phyloP scores from a whole-genome alignment of 2,329 filamentous ascomycete species.

The Cadophora sp. region DNA sequence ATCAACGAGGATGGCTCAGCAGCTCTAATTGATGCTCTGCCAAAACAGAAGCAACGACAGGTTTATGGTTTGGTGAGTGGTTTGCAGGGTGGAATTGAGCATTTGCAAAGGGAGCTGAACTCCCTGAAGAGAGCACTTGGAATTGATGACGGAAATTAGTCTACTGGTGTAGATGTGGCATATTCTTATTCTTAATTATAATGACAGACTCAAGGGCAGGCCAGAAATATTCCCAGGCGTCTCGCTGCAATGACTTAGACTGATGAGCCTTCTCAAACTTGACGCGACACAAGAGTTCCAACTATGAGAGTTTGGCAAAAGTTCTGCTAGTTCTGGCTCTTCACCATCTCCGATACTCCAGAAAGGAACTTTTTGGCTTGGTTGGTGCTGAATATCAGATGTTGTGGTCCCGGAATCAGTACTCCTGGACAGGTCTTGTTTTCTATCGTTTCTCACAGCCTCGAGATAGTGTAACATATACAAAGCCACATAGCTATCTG shows the following conservation, averaged over 20 bases:
- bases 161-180: background rate
- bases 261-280: background rate
- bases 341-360: background rate
- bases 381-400: background rate
- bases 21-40: slow-evolving; percentile 42
- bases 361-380: background rate
- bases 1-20: slow-evolving; percentile 33
- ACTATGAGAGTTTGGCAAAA: background rate
- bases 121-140: slow-evolving; percentile 41
- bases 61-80: slow-evolving; percentile 43
- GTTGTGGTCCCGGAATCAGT: background rate
- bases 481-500: background rate
- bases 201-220: background rate
- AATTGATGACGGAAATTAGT: slow-evolving; percentile 41
- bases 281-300: background rate
- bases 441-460: background rate
- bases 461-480: background rate
- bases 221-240: background rate
- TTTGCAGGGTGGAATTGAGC: slow-evolving; percentile 43
- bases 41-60: slow-evolving; percentile 43
- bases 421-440: background rate
- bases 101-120: slow-evolving; percentile 42
- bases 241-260: background rate
- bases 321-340: background rate
- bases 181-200: background rate